Percentiles rank a stretch among this genome's conserved stretches.
These are phyloP conservation scores for Candida sp. DNA, from an alignment of 1,139 yeast species.

Conservation along the genomic window DNA sequence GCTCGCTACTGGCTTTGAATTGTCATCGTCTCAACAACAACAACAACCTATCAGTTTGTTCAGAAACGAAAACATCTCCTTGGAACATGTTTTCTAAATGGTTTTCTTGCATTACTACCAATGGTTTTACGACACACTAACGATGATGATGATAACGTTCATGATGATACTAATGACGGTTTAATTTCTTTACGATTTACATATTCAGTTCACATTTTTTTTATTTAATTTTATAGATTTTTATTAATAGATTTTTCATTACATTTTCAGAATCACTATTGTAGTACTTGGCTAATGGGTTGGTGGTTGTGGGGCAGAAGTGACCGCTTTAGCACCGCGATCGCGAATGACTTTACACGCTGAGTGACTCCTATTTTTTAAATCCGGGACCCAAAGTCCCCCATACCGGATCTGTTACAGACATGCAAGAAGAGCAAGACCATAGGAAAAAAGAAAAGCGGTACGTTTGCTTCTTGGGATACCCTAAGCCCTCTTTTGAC, in stretches of 20 bases:
- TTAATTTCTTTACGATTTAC: too few species aligned
- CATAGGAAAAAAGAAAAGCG: neutral
- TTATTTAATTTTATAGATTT: neutral
- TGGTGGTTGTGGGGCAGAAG: too few species aligned
- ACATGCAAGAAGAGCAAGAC: too few species aligned
- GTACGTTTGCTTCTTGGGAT: too few species aligned
- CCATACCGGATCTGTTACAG: too few species aligned
- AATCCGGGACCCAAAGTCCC: neutral
- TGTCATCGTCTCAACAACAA: neutral
- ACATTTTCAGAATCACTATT: too few species aligned
- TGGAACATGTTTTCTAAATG: slow-evolving; percentile 13
- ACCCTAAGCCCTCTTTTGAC: too few species aligned
- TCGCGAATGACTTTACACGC: too few species aligned
- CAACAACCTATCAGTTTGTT: slow-evolving; percentile 9
- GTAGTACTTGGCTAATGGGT: too few species aligned
- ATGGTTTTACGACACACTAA: neutral
- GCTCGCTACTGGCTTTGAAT: slow-evolving; percentile 1
- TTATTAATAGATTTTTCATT: neutral
- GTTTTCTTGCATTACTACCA: neutral
- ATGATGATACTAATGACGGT: neutral
- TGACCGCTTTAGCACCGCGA: too few species aligned
- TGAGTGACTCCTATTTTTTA: neutral
- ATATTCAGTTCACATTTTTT: neutral
- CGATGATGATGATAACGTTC: neutral
- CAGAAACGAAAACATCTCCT: slow-evolving; percentile 11